Base-by-base conservation (phyloP, 2,329 filamentous ascomycete species). In the Dothistroma pini region DNA sequence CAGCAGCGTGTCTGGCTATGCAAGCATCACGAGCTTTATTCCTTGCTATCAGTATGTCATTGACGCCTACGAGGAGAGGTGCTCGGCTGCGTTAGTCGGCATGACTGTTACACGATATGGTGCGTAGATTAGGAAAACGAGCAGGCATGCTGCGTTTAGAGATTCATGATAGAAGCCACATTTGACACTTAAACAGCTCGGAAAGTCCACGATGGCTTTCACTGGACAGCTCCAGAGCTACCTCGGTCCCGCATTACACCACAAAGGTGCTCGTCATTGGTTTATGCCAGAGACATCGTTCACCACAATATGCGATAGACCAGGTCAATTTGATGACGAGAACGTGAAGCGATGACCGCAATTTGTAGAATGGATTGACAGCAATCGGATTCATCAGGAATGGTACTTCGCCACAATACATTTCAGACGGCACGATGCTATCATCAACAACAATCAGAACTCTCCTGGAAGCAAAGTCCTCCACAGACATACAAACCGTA, bases 41-140 rank as follows among this genome's bases (percentile, higher is more conserved):
- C 76, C 75, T 58, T 77, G 74, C 41, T 83, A 83, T 57, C 79
- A 82, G 74, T 86, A 86, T 66, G 79, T 86, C 50, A 85, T 85
- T 56, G 83, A 85, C 64, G 77, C 76, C 8, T 86, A 85, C 63
- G 80, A 81, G 44, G 75, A 76, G 11, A 82, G 82, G 62, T 77
- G 82, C 0, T 82, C 81, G 1, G 77, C 74, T 2, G 81, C 80
- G 0, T 70, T 83, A 21, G 77, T 77, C 0, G 73, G 70, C 11
- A 70, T 76, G 11, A 75, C 76, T 12, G 57, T 78, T n/a, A 72
- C 76, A 9, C 61, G 77, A 14, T 78, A 78, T 54, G 58, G 14
- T 19, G 8, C 48, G 3, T 51, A 7, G 10, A 10, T 51, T 9
- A 31, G 48, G 10, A 51, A 7, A 10, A 14, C 22, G 48, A 51